Evolutionary conservation across 2,329 filamentous ascomycete species (phyloP), one percentile per base, ranked within the genome.

Genomic region (Juglanconis sp.): DNA sequence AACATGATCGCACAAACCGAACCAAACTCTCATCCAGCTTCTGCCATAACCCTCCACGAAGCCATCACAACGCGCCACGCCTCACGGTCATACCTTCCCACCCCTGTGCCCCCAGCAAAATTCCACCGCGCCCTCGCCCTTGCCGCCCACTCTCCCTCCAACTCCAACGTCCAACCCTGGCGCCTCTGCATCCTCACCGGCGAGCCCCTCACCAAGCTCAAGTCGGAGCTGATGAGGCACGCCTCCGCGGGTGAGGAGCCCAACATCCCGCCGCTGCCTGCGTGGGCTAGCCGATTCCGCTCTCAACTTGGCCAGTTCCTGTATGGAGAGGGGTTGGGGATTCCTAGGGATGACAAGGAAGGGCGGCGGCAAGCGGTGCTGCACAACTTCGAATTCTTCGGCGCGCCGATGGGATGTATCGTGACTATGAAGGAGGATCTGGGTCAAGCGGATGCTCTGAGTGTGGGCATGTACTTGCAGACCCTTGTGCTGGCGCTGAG

Each of bases 351-450:
- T 7, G 67, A 68, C 55, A 10, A 15, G 7, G 61, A 48, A 47
- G 60, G 50, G 1, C 61, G 57, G 10, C 48, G 55, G 34, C 35
- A 34, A 4, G 66, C 63, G 1, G 17, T 58, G 52, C 44, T 68
- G 64, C 64, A 62, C 2, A 68, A 68, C 47, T 68, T 54, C 47
- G 63, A 65, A 2, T 68, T 67, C 64, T 67, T 67, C 59, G 63
- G 66, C 17, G 66, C 66, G 0, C 64, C 67, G 1, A 63, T 62
- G 0, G 67, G 50, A 1, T 51, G 61, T 1, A 44, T 68, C 48
- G 61, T 67, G 24, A 66, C 65, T 59, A 65, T 66, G 63, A 62
- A 59, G 48, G 30, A 35, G 30, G 57, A 60, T 10, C 60, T 68
- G 8, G 44, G 10, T 5, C 57, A 57, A 0, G 48, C 34, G 17